phyloP scores from a whole-genome alignment of 2,329 filamentous ascomycete species.

The Aspergillus cejpii region DNA sequence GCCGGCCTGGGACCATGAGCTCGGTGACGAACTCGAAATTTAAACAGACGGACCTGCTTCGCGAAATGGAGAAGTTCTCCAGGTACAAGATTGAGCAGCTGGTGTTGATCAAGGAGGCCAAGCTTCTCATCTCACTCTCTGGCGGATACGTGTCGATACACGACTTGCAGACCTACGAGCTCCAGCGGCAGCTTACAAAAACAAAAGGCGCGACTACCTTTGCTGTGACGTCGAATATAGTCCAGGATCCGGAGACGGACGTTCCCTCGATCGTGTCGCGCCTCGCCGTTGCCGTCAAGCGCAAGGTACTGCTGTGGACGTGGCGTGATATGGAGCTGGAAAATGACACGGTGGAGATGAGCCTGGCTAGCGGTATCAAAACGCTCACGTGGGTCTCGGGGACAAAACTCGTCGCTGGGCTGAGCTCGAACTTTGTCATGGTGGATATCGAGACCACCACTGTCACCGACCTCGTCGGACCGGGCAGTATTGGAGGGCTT shows the following conservation, averaged over 20 bases:
- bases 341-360: constrained; percentile 65
- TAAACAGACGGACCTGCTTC: constrained; percentile 72
- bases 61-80: constrained; percentile 92
- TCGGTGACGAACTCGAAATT: constrained; percentile 18
- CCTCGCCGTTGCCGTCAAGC: constrained; percentile 86
- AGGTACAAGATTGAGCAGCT: constrained; percentile 85
- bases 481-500: constrained; percentile 62
- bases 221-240: constrained; percentile 90
- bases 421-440: constrained; percentile 85
- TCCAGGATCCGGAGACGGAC: constrained; percentile 77
- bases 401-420: constrained; percentile 77
- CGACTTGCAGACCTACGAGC: constrained; percentile 75
- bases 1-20: constrained; percentile 4
- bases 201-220: constrained; percentile 87
- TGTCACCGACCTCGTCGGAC: constrained; percentile 70
- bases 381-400: constrained; percentile 87
- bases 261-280: constrained; percentile 90
- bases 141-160: constrained; percentile 85
- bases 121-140: constrained; percentile 81
- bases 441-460: constrained; percentile 72
- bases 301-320: constrained; percentile 81
- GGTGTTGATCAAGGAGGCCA: constrained; percentile 91
- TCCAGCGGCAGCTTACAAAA: constrained; percentile 70
- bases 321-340: constrained; percentile 93
- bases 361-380: constrained; percentile 74